Evolutionary conservation across 2,329 filamentous ascomycete genomes (phyloP), one percentile per base, ranked within the genome.

Genomic region (Ophiocordyceps sinensis): DNA sequence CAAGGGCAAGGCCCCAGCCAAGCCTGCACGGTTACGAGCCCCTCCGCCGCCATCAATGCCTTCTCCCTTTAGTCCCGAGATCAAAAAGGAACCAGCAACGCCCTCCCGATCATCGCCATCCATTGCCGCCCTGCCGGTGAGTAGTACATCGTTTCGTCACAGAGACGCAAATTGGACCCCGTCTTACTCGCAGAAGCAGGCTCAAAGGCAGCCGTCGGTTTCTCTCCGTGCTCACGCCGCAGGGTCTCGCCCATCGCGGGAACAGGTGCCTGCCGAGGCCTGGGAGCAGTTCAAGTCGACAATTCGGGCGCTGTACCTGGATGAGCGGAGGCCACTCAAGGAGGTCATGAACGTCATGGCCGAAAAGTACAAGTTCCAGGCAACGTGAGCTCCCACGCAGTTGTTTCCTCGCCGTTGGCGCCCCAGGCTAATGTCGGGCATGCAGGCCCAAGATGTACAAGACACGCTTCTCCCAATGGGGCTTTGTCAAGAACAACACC

Each of bases 401-500:
- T 19, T 10, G 10, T 4, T 17, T 11, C 19, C 11, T 10, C 36
- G 23, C 15, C 14, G 15, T n/a, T 19, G 11, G 23, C 28, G 23
- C 40, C 5, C 26, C 35, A 17, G 14, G 15, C 5, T 35, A 28
- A 39, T n/a, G 51, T 56, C 38, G 54, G 45, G 36, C 28, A 10
- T 28, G 4, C 38, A 71, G 68, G 15, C 66, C 68, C 15, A 70
- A 71, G 47, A 72, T 72, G 68, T 72, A 72, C 53, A 72, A 72
- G 50, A 70, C 68, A n/a, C 59, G 68, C 21, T 71, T 71, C 48
- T 69, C 69, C 13, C 67, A 71, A 45, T 72, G 68, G 68, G 68
- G 68, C 0, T 72, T 72, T 45, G 68, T 67, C 34, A 72, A 72
- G 55, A 71, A 72, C 44, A 71, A 71, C 45, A 71, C 67, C 35